Base-by-base conservation (phyloP, 495 filamentous ascomycete genomes). In the Aspergillus ostianus region DNA sequence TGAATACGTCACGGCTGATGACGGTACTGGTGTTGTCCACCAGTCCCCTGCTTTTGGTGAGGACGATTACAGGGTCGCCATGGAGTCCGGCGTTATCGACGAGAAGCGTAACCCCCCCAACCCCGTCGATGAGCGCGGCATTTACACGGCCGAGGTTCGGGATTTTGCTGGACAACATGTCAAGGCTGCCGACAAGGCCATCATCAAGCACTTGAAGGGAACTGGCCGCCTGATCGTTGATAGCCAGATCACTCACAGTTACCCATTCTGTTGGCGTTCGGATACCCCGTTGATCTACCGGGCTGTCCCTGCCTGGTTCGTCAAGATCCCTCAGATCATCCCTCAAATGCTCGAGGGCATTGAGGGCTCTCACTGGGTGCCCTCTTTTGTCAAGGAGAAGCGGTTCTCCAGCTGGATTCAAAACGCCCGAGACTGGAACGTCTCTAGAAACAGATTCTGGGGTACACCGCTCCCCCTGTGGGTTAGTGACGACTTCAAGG, bases 391-490 rank as follows among this genome's bases (percentile, higher is more conserved):
- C 47, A 98, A 97, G 73, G 93, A 97, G 60, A 89, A 88, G 57
- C 83, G 94, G 29, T 98, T 98, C 67, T 82, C 85, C 7, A 85
- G 82, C 71, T 96, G 95, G 90, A 91, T 92, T 59, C 79, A 83
- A 41, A 96, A 93, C 70, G 92, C 94, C n/a, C 86, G 90, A 47
- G 94, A 98, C 75, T 98, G 94, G 94, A 97, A 97, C 72, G 87
- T 98, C 44, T 95, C 92, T 49, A 83, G 94, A 46, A 97, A 96
- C 72, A 84, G 94, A 55, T 98, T 96, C 73, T 98, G 94, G 94
- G 94, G 94, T 60, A 98, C 94, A 1, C 94, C 94, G 0, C 84
- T 98, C 29, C 94, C 94, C 0, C 67, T 98, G 46, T 98, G 94
- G 94, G 87, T 90, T 2, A 95, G 88, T 72, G 90, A 94, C 45